These are phyloP conservation scores for Diaporthe capsici DNA, from an alignment of 2,329 filamentous ascomycete genomes.

Conservation along the genomic window DNA sequence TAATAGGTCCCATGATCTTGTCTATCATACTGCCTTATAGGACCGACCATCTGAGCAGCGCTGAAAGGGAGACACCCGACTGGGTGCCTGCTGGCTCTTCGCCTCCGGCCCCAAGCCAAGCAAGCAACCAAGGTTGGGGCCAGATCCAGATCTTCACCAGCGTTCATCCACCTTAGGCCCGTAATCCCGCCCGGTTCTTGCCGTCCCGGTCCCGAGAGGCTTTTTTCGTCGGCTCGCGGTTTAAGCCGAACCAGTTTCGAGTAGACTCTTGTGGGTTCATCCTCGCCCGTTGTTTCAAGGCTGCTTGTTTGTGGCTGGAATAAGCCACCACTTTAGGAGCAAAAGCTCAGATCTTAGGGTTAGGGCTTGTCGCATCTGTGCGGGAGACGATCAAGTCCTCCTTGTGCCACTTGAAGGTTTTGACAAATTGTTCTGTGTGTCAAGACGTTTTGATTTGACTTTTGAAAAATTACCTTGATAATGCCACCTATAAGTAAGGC, in stretches of 20 bases:
- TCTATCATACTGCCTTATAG: background rate
- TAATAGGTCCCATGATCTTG: background rate
- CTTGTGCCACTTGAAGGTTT: background rate
- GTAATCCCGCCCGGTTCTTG: constrained; percentile 5
- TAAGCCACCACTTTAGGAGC: background rate
- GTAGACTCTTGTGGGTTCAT: constrained; percentile 10
- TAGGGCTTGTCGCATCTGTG: no score
- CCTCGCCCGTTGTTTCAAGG: background rate
- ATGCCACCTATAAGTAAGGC: background rate
- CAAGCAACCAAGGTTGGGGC: background rate
- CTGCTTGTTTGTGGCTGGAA: background rate
- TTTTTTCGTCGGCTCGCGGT: constrained; percentile 9
- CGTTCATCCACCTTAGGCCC: background rate
- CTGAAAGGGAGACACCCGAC: background rate
- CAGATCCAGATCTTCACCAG: background rate
- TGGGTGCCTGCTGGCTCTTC: background rate
- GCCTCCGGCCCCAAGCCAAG: background rate
- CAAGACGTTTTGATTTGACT: background rate
- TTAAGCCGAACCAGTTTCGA: constrained; percentile 18
- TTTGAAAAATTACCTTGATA: background rate
- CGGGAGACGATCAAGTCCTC: background rate
- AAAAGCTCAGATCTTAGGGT: background rate
- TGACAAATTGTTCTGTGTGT: background rate
- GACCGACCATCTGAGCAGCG: background rate
- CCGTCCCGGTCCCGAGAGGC: constrained; percentile 19